Evolutionary conservation across 2,329 filamentous ascomycete genomes (phyloP).

Genomic region (Monosporascus sp.): DNA sequence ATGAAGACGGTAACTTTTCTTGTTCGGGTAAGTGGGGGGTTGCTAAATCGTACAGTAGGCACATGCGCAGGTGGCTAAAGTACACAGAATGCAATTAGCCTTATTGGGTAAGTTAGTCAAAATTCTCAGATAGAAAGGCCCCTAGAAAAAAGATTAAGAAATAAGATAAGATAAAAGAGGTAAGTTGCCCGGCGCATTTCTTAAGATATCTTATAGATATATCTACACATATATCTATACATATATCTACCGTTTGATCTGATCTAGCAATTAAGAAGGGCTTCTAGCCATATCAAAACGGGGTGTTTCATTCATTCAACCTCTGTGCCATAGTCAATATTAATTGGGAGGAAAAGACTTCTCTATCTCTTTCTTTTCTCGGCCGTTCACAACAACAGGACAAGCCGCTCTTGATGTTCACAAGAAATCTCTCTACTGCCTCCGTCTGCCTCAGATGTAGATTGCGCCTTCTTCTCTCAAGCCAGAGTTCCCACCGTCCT

Average conservation of each 20-base stretch:
- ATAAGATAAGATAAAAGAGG: not conserved
- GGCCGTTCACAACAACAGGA: slow-evolving; percentile 1
- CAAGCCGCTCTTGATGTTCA: slow-evolving; percentile 26
- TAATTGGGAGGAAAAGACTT: not conserved
- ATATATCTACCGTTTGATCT: too few relatives aligned
- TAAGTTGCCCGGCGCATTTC: not conserved
- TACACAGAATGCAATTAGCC: not conserved
- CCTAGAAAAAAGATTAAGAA: not conserved
- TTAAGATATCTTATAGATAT: too few relatives aligned
- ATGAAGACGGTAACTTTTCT: too few relatives aligned
- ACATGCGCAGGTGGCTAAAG: too few relatives aligned
- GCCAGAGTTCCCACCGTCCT: slow-evolving; percentile 12
- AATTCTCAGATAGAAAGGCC: too few relatives aligned
- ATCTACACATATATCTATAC: too few relatives aligned
- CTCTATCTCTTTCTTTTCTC: not conserved
- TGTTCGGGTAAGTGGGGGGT: too few relatives aligned
- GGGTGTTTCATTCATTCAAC: too few relatives aligned
- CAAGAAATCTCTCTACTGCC: slow-evolving; percentile 25
- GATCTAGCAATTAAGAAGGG: too few relatives aligned
- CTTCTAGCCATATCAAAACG: too few relatives aligned
- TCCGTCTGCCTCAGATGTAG: slow-evolving; percentile 36
- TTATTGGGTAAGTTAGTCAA: slow-evolving; percentile 1
- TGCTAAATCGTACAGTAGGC: too few relatives aligned
- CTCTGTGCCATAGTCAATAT: too few relatives aligned
- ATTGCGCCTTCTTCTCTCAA: slow-evolving; percentile 24